phyloP scores from a whole-genome alignment of 2,329 filamentous ascomycete species.

The Mycocentrospora acerina region DNA sequence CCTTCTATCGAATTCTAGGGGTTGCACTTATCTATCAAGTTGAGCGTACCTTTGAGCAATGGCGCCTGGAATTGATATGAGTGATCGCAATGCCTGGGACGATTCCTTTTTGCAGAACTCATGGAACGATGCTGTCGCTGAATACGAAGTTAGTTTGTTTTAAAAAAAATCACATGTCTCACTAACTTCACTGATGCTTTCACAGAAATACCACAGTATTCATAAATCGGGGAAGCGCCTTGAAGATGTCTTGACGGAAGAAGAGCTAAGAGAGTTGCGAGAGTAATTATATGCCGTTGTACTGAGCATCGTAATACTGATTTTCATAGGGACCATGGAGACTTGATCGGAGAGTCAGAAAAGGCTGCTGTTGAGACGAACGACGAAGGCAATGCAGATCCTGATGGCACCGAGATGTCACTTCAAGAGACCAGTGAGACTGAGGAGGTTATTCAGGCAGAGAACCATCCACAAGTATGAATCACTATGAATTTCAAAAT shows the following conservation, averaged over 20 bases:
- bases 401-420: slow-evolving; percentile 20
- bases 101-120: slow-evolving; percentile 38
- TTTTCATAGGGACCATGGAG: slow-evolving; percentile 31
- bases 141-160: slow-evolving; percentile 36
- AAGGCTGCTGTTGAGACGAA: slow-evolving; percentile 18
- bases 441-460: slow-evolving; percentile 9
- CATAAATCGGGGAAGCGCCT: slow-evolving; percentile 38
- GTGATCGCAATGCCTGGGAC: slow-evolving; percentile 40
- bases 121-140: slow-evolving; percentile 39
- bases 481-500: slow-evolving; percentile 14
- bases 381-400: slow-evolving; percentile 2
- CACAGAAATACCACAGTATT: slow-evolving; percentile 43
- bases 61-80: slow-evolving; percentile 29
- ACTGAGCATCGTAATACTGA: slow-evolving; percentile 8
- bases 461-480: slow-evolving; percentile 28
- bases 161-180: slow-evolving; percentile 1
- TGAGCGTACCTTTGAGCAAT: slow-evolving; percentile 7
- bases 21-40: neutral
- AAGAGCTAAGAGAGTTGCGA: slow-evolving; percentile 34
- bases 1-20: no score
- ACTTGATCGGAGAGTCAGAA: slow-evolving; percentile 30
- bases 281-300: slow-evolving; percentile 18
- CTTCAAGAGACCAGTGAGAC: slow-evolving; percentile 17
- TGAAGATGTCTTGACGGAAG: slow-evolving; percentile 35
- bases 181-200: slow-evolving; percentile 13